Conservation (phyloP, 2,329 filamentous ascomycete genomes). For the Aureobasidium sp. region DNA sequence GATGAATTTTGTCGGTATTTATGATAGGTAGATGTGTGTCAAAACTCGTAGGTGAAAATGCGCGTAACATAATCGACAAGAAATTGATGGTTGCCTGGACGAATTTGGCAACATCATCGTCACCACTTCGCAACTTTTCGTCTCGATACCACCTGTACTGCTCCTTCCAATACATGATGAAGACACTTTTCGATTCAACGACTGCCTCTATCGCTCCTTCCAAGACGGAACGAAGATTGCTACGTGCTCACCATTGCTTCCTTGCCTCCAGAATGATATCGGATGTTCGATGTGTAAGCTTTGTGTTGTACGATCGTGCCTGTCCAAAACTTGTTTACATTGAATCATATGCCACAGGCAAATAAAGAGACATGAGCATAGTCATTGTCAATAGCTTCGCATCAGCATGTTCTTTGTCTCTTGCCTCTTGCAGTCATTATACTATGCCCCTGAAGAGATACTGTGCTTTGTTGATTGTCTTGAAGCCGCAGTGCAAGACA, state of each 20-base stretch:
- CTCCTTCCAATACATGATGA: not conserved
- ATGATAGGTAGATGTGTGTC: not conserved
- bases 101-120: not conserved
- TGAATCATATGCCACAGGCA: not conserved
- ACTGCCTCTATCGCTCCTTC: not conserved
- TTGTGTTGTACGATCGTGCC: not conserved
- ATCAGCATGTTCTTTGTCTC: not conserved
- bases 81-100: not conserved
- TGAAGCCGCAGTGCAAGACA: not conserved
- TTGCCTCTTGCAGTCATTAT: not conserved
- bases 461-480: not conserved
- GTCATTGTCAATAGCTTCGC: not conserved
- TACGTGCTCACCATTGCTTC: not conserved
- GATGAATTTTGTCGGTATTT: not conserved
- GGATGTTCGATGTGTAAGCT: not conserved
- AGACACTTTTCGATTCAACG: no score
- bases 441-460: not conserved
- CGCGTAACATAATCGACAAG: not conserved
- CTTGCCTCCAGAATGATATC: not conserved
- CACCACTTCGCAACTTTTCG: no score
- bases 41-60: not conserved
- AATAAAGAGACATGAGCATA: not conserved
- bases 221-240: no score
- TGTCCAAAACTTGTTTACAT: not conserved
- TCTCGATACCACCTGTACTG: not conserved